Evolutionary conservation across 2,329 filamentous ascomycete genomes (phyloP), one percentile per base, ranked within the genome.

Genomic region (Diaporthe caulivora): DNA sequence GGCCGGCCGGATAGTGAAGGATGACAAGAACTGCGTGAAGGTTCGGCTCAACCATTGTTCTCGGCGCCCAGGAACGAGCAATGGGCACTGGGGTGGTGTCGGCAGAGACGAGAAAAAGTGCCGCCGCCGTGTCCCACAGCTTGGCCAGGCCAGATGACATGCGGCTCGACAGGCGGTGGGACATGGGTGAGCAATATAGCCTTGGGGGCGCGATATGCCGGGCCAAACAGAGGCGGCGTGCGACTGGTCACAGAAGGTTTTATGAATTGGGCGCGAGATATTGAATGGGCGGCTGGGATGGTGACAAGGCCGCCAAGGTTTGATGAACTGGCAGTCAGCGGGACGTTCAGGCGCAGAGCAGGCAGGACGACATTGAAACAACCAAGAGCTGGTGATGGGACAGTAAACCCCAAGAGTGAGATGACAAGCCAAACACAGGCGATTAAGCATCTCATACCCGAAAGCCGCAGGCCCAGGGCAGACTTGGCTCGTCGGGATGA

Each of bases 321-420:
- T 67, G 47, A 67, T 67, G 47, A 67, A 53, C 62, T 67, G 37
- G 21, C 62, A 67, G 8, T 40, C 62, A 67, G 29, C 62, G 47
- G 47, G 47, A 67, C 40, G 62, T 37, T 53, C 62, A 67, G 47
- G 62, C 62, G 47, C 24, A 44, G n/a, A 40, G 31, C 8, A 31
- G 62, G 13, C 62, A 65, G 62, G 62, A 53, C 47, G 62, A 40
- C 62, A 40, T 67, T 67, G 62, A 67, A 67, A 67, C 62, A 67
- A 67, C 62, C 62, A 53, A 67, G 62, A 67, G n/a, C n/a, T 53
- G 62, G 47, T 47, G n/a, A 67, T 53, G 62, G 62, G 3, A 53
- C 44, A 53, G 47, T 40, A 47, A 26, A 31, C 8, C 31, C 18
- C 47, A 40, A 51, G 62, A 37, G 47, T 67, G 62, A 67, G 47